Percentiles rank a stretch among this genome's conserved stretches.
phyloP scores from a whole-genome alignment of 805 yeast species.

The Torulaspora gathmanii region DNA sequence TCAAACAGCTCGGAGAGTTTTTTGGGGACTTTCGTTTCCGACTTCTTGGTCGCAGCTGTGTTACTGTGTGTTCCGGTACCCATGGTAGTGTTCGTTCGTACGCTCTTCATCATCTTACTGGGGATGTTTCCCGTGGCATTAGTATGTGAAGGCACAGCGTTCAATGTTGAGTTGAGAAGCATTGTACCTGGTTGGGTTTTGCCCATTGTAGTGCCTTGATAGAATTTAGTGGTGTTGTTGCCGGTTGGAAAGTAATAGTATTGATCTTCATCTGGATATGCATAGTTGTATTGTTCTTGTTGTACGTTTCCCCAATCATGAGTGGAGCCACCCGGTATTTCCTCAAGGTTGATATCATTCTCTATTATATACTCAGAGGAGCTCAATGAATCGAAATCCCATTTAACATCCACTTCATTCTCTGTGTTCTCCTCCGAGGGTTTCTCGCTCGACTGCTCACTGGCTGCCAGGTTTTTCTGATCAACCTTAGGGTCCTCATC shows the following conservation, averaged over 20 bases:
- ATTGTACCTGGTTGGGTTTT: slow-evolving; percentile 23
- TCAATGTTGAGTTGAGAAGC: slow-evolving; percentile 29
- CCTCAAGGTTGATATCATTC: slow-evolving; percentile 52
- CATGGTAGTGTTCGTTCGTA: slow-evolving; percentile 33
- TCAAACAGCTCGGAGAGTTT: slow-evolving; percentile 69
- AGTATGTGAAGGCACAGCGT: slow-evolving; percentile 24
- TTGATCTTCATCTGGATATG: slow-evolving; percentile 35
- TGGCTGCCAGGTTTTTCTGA: slow-evolving; percentile 3
- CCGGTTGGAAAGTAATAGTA: slow-evolving; percentile 26
- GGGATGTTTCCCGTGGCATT: slow-evolving; percentile 20
- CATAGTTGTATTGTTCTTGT: slow-evolving; percentile 27
- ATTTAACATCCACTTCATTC: slow-evolving; percentile 50
- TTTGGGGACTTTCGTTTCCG: slow-evolving; percentile 52
- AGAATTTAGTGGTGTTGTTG: slow-evolving; percentile 18
- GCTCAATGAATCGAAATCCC: slow-evolving; percentile 87
- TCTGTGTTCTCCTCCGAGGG: slow-evolving; percentile 13
- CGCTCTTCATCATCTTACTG: slow-evolving; percentile 22
- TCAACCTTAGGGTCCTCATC: slow-evolving; percentile 36
- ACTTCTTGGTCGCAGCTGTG: slow-evolving; percentile 31
- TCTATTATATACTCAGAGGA: slow-evolving; percentile 69
- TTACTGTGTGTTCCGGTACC: slow-evolving; percentile 22
- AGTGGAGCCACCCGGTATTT: slow-evolving; percentile 30
- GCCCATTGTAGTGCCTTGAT: slow-evolving; percentile 33
- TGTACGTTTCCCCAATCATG: slow-evolving; percentile 26
- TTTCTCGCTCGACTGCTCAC: slow-evolving; percentile 6